phyloP scores from a whole-genome alignment of 1,284 basidiomycete genomes.

The Xanthoconium separans region DNA sequence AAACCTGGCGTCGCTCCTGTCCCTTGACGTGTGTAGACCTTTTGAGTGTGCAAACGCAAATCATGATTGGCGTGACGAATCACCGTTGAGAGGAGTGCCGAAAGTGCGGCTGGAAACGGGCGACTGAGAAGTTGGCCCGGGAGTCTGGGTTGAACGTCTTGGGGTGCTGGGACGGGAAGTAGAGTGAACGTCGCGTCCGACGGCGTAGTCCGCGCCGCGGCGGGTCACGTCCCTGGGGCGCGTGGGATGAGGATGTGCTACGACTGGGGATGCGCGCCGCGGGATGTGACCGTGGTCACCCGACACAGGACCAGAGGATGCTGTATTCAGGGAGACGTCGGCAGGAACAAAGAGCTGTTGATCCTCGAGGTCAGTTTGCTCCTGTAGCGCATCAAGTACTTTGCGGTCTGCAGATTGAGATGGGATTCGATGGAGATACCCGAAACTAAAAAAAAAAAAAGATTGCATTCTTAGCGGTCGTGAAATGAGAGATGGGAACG shows the following conservation, averaged over 20 bases:
- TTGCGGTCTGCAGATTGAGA: slow-evolving; percentile 54
- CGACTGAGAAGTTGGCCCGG: slow-evolving; percentile 22
- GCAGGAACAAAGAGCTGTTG: slow-evolving; percentile 72
- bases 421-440: slow-evolving; percentile 89
- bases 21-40: slow-evolving; percentile 35
- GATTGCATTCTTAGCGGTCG: slow-evolving; percentile 2
- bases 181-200: slow-evolving; percentile 18
- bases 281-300: slow-evolving; percentile 9
- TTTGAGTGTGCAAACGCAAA: slow-evolving; percentile 37
- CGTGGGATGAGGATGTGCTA: slow-evolving; percentile 33
- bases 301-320: not conserved
- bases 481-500: slow-evolving; percentile 30
- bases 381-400: slow-evolving; percentile 52
- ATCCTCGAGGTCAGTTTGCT: slow-evolving; percentile 53
- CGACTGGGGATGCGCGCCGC: slow-evolving; percentile 14
- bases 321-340: slow-evolving; percentile 39
- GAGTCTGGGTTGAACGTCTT: slow-evolving; percentile 26
- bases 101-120: slow-evolving; percentile 28
- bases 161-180: slow-evolving; percentile 32
- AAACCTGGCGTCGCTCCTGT: slow-evolving; percentile 25
- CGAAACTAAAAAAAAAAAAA: slow-evolving; percentile 52
- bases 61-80: slow-evolving; percentile 40
- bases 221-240: slow-evolving; percentile 24
- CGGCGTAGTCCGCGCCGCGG: slow-evolving; percentile 14
- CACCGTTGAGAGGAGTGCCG: slow-evolving; percentile 42